Evolutionary conservation across 768 basidiomycete species (phyloP).

Genomic region (Hericium coralloides): DNA sequence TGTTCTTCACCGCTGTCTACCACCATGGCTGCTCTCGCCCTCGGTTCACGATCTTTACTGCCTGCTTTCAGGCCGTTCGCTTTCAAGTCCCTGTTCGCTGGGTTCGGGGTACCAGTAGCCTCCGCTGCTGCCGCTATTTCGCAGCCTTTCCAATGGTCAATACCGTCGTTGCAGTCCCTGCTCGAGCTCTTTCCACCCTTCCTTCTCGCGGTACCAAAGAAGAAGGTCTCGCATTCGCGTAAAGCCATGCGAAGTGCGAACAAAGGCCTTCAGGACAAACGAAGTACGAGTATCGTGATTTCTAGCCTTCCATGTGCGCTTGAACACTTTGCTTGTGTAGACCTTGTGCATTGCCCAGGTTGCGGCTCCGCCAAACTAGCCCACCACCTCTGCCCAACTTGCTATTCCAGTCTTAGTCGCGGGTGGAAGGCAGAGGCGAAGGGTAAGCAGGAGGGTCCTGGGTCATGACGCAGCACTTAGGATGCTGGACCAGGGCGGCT

Average conservation of each 20-base stretch:
- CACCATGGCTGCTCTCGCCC: constrained; percentile 33
- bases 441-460: background rate
- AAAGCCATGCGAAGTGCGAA: constrained; percentile 94
- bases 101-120: constrained; percentile 15
- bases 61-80: constrained; percentile 16
- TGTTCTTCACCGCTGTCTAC: background rate
- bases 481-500: background rate
- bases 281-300: constrained; percentile 42
- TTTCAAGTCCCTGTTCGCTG: constrained; percentile 6
- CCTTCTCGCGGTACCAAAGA: constrained; percentile 89
- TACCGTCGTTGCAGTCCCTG: constrained; percentile 37
- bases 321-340: constrained; percentile 29
- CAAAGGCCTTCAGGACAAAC: constrained; percentile 92
- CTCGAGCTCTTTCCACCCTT: constrained; percentile 80
- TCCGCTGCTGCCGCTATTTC: constrained; percentile 14
- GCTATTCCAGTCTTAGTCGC: constrained; percentile 61
- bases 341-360: constrained; percentile 85
- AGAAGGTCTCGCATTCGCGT: constrained; percentile 85
- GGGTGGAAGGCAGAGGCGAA: constrained; percentile 43
- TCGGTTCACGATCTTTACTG: constrained; percentile 20
- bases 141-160: constrained; percentile 24
- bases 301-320: background rate
- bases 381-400: constrained; percentile 79
- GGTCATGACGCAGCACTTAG: background rate
- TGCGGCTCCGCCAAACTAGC: constrained; percentile 83